A percentile compares a stretch with the other conserved stretches of the same genome.
Evolutionary conservation across 768 basidiomycete species (phyloP).

Genomic region (Tubosaeta brunneosetosa): DNA sequence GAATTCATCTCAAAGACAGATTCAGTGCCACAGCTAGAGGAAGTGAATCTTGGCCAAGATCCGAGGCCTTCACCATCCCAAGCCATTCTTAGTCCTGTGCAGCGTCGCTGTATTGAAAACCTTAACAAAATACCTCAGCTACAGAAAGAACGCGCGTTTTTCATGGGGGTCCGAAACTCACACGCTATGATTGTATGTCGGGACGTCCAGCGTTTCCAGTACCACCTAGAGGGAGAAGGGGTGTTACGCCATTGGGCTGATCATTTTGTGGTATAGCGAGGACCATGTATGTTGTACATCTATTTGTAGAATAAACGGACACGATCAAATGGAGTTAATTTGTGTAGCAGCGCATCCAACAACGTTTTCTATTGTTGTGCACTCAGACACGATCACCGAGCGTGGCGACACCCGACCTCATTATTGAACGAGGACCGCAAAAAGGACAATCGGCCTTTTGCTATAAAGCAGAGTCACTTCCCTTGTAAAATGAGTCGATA

Average conservation of each 20-base stretch:
- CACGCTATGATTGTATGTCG: slow-evolving; percentile 72
- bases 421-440: slow-evolving; percentile 1
- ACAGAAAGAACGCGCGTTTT: slow-evolving; percentile 66
- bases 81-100: slow-evolving; percentile 50
- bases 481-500: neutral
- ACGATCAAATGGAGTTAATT: neutral
- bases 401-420: neutral
- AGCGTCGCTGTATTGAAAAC: slow-evolving; percentile 51
- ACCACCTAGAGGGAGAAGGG: slow-evolving; percentile 57
- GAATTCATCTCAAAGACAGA: neutral
- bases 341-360: slow-evolving; percentile 1
- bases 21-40: neutral
- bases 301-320: no score
- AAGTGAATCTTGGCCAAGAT: neutral
- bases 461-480: slow-evolving; percentile 8
- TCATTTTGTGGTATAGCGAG: slow-evolving; percentile 43
- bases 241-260: slow-evolving; percentile 71
- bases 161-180: slow-evolving; percentile 54
- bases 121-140: slow-evolving; percentile 66
- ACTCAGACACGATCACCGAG: slow-evolving; percentile 3
- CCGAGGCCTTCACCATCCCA: slow-evolving; percentile 25
- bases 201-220: slow-evolving; percentile 55
- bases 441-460: neutral
- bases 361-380: slow-evolving; percentile 7
- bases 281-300: neutral